Base-by-base conservation (phyloP, 2,329 filamentous ascomycete species). In the Stagonosporopsis chrysanthemi region DNA sequence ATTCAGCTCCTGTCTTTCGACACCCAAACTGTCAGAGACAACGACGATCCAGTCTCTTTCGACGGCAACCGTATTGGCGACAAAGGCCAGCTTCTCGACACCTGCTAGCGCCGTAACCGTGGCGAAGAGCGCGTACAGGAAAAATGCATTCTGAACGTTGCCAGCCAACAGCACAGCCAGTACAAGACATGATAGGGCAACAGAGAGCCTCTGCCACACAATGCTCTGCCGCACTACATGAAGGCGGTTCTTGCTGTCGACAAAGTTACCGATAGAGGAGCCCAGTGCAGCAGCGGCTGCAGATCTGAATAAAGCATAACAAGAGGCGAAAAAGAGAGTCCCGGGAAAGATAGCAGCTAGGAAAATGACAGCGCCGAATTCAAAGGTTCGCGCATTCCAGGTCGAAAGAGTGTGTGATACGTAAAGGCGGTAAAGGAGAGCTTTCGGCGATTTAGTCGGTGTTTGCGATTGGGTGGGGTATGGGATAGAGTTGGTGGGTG, bases 11-110 rank as follows among this genome's bases (percentile, higher is more conserved):
- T 67, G 56, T 47, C 71, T 66, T 23, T 68, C 64, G 7, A 71
- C 17, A 3, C 57, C 29, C 15, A 74, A 41, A 50, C 65, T 70
- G 28, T 78, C 76, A 1, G 83, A 79, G 7, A 85, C 77, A 0
- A 86, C 80, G 4, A 86, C 78, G 36, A 86, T 82, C 89, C 89
- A 91, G 65, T 92, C 90, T 66, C 86, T 80, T 71, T 92, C 90
- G 0, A 92, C 82, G 0, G 89, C 80, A 0, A 92, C 84, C 0
- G 85, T 80, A 69, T 91, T 92, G 71, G 86, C 81, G 6, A 88
- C 81, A 1, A 86, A 81, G 14, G 80, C 81, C 8, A 91, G 73
- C 70, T 92, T 92, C 74, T 92, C 90, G 1, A 88, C 67, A 53
- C 88, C 90, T 0, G 88, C 87, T 41, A 91, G 75, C 0, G 84